phyloP scores from a whole-genome alignment of 345 rosid genomes.

The Streptanthus diversifolius region DNA sequence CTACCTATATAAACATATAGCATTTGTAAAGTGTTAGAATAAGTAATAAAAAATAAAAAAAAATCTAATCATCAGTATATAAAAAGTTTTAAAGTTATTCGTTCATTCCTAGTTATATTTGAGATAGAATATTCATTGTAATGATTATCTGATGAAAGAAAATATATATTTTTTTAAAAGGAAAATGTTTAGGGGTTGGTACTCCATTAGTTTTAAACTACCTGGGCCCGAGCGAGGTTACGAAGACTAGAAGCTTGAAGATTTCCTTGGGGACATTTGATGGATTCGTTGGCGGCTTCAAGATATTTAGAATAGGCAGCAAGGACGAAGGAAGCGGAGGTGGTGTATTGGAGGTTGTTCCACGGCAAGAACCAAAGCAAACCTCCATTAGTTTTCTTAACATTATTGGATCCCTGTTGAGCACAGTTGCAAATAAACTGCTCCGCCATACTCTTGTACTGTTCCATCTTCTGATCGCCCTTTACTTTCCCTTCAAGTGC shows the following conservation, averaged over 20 bases:
- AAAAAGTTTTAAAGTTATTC: too few relatives aligned
- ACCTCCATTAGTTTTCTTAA: slow-evolving; percentile 48
- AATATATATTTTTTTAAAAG: too few relatives aligned
- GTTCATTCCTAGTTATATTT: too few relatives aligned
- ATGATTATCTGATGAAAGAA: too few relatives aligned
- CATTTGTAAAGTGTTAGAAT: too few relatives aligned
- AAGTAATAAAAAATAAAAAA: too few relatives aligned
- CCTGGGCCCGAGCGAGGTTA: slow-evolving; percentile 19
- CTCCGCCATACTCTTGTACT: slow-evolving; percentile 85
- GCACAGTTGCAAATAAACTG: slow-evolving; percentile 78
- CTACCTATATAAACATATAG: slow-evolving; percentile 43
- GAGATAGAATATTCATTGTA: too few relatives aligned
- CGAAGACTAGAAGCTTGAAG: slow-evolving; percentile 36
- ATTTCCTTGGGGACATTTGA: slow-evolving; percentile 38
- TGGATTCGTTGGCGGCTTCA: slow-evolving; percentile 22
- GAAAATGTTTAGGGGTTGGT: not conserved
- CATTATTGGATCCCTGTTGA: slow-evolving; percentile 60
- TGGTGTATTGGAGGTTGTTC: slow-evolving; percentile 51
- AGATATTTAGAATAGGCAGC: slow-evolving; percentile 43
- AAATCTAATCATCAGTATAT: too few relatives aligned
- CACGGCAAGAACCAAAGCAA: slow-evolving; percentile 52
- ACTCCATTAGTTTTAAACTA: not conserved
- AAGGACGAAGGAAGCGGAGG: slow-evolving; percentile 43
- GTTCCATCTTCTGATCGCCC: slow-evolving; percentile 29
- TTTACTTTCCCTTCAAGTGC: slow-evolving; percentile 45